A percentile compares a stretch with the other conserved stretches of the same genome.
Conservation (phyloP, 2,329 filamentous ascomycete genomes). For the Scorias spongiosa region DNA sequence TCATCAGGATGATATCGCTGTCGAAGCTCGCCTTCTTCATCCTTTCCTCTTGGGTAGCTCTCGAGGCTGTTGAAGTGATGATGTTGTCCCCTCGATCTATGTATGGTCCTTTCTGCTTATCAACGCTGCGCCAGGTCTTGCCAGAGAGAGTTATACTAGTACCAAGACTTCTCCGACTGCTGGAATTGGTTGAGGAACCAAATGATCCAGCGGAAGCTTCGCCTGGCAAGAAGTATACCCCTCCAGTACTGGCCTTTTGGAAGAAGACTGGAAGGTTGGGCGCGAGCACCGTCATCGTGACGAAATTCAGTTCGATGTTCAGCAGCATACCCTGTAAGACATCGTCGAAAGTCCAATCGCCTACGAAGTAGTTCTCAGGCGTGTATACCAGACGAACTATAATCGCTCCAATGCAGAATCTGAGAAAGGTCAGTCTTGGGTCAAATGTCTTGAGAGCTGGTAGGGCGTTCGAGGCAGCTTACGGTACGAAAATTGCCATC, state of each 20-base stretch:
- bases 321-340: slow-evolving; percentile 1
- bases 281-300: slow-evolving; percentile 1
- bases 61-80: not conserved
- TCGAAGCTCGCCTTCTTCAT: not conserved
- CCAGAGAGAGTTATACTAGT: not conserved
- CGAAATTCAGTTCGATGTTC: slow-evolving; percentile 1
- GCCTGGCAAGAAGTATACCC: slow-evolving; percentile 1
- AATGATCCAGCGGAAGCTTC: not conserved
- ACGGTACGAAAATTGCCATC: slow-evolving; percentile 3
- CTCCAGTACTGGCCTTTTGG: slow-evolving; percentile 4
- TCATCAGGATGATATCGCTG: slow-evolving; percentile 2
- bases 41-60: not conserved
- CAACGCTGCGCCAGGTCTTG: not conserved
- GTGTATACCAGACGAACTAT: slow-evolving; percentile 1
- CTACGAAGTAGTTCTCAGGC: not conserved
- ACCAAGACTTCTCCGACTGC: not conserved
- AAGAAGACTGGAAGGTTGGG: slow-evolving; percentile 6
- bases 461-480: not conserved
- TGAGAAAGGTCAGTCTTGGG: not conserved
- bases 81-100: not conserved
- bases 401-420: slow-evolving; percentile 1
- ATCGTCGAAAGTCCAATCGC: slow-evolving; percentile 2
- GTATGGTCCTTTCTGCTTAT: not conserved
- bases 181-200: not conserved
- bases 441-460: too few species aligned